Percentiles rank a stretch among this genome's conserved stretches.
phyloP scores from a whole-genome alignment of 345 rosid genomes.

The Linum usitatissimum region DNA sequence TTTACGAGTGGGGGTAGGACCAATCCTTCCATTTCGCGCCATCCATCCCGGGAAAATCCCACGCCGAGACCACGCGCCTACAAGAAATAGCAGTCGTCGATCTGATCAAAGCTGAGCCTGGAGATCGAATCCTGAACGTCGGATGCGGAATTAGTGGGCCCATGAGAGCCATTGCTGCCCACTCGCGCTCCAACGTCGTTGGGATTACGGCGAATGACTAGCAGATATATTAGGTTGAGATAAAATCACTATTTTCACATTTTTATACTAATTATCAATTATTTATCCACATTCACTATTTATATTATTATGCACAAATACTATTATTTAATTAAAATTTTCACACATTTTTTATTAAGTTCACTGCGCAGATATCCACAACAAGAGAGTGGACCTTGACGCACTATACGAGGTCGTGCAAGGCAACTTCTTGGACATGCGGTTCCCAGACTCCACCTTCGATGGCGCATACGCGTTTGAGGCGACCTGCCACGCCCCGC shows the following conservation, averaged over 20 bases:
- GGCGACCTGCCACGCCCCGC: slow-evolving; percentile 98
- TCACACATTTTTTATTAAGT: no score
- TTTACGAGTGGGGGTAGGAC: slow-evolving; percentile 99
- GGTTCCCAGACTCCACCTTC: slow-evolving; percentile 60
- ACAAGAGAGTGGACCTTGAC: slow-evolving; percentile 78
- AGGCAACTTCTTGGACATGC: slow-evolving; percentile 91
- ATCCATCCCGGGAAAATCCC: slow-evolving; percentile 56
- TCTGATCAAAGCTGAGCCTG: slow-evolving; percentile 52
- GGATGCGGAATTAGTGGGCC: slow-evolving; percentile 99
- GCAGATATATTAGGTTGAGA: no score
- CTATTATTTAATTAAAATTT: no score
- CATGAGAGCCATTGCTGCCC: slow-evolving; percentile 96
- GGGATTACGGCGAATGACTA: slow-evolving; percentile 97
- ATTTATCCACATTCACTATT: no score
- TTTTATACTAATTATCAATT: no score
- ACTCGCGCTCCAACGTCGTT: slow-evolving; percentile 67
- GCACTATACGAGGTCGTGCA: slow-evolving; percentile 70
- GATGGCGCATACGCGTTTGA: slow-evolving; percentile 97
- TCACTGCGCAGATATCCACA: slow-evolving; percentile 69
- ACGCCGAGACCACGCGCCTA: slow-evolving; percentile 76
- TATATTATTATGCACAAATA: no score
- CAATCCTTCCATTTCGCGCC: slow-evolving; percentile 98
- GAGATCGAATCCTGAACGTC: slow-evolving; percentile 57
- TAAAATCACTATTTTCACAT: no score
- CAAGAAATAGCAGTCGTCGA: slow-evolving; percentile 86